Base-by-base conservation (phyloP, 805 yeast genomes). In the Metschnikowia arizonensis region DNA sequence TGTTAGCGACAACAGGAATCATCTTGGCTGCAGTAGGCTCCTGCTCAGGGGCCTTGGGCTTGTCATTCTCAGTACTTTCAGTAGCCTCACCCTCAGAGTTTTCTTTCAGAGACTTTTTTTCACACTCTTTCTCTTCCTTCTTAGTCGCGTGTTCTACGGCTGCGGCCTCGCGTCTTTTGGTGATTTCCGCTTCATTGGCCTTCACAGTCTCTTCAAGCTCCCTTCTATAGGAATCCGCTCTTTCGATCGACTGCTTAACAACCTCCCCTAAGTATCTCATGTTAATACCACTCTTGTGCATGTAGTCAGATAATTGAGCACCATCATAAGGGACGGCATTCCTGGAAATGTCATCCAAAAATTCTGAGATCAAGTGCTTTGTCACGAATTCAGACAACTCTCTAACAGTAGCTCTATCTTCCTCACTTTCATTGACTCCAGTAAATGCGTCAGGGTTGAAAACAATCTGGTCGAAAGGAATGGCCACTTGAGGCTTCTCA, bases 281-380 rank as follows among this genome's bases (percentile, higher is more conserved):
- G 63, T 88, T 90, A 62, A 91, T 82, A 73, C 99, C 99, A 45
- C 73, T 71, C 50, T 77, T 78, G 64, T 93, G 99, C 65, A 91
- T 65, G 43, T 74, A 61, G 33, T 73, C 69, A 15, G 86, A 68
- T 55, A 93, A 76, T 57, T 89, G 93, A 3, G 66, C 60, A 53
- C 98, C 97, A 60, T 89, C 96, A 46, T 85, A 70, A 35, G 98
- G 97, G 31, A 82, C 77, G 40, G 75, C 67, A 33, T 79, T 78
- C 7, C 70, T 67, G 14, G 75, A 68, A 23, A 86, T 63, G 19
- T 80, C 85, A 11, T 63, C 62, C 53, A 88, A 67, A 50, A 82
- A 80, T 44, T 74, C 79, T 5, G 87, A 85, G 43, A 89, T 72
- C 52, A 89, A 73, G 17, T 69, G 67, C 17, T 72, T 70, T 44